Conservation (phyloP, 805 yeast species). For the Alloascoidea hylecoeti region DNA sequence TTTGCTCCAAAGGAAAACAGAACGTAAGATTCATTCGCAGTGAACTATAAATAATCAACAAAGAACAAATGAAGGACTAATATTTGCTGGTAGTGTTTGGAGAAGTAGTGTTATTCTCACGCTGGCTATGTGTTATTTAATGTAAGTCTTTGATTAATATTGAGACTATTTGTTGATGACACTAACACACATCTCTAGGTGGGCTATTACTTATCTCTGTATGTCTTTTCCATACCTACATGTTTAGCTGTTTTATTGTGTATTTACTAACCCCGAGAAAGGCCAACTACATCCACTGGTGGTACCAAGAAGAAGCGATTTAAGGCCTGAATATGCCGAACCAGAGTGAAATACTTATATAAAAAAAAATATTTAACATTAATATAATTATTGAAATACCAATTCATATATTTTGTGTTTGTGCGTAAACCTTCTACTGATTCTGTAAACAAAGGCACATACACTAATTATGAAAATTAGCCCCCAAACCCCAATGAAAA, state of each 20-base stretch:
- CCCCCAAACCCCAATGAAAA: no score
- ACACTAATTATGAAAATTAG: no score
- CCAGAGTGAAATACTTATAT: no score
- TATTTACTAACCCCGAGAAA: slow-evolving; percentile 6
- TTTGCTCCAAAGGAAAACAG: slow-evolving; percentile 75
- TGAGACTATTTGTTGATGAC: not conserved
- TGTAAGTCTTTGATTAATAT: slow-evolving; percentile 26
- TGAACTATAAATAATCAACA: slow-evolving; percentile 2
- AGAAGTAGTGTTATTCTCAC: slow-evolving; percentile 57
- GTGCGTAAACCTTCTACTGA: no score
- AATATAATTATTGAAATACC: no score
- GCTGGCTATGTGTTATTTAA: slow-evolving; percentile 63
- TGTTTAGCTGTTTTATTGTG: slow-evolving; percentile 2
- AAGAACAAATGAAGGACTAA: not conserved
- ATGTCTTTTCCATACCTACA: slow-evolving; percentile 10
- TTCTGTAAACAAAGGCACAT: no score
- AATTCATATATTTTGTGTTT: no score
- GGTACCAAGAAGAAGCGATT: slow-evolving; percentile 78
- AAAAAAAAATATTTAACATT: no score
- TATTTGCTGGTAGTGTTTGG: slow-evolving; percentile 24
- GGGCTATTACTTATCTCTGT: slow-evolving; percentile 87
- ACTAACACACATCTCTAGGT: slow-evolving; percentile 15
- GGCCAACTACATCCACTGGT: slow-evolving; percentile 85
- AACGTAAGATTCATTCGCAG: slow-evolving; percentile 30
- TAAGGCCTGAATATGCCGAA: slow-evolving; percentile 65